Percentiles rank a stretch among this genome's conserved stretches.
Evolutionary conservation across 2,329 filamentous ascomycete genomes (phyloP).

Genomic region (Ophiosphaerella herpotricha): DNA sequence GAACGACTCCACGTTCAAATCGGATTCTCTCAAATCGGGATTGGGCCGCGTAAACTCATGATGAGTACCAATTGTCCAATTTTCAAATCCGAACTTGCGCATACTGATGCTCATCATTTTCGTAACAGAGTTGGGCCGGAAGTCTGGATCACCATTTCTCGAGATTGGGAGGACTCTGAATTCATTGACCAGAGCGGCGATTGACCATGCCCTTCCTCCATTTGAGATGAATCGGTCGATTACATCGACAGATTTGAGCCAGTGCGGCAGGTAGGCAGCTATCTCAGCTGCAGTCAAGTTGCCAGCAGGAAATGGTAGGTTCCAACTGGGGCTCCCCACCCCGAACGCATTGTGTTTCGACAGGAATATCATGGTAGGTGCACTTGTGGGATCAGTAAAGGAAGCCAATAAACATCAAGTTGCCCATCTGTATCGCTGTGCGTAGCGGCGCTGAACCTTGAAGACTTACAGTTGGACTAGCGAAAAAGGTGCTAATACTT

Average conservation of each 20-base stretch:
- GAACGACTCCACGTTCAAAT: slow-evolving; percentile 24
- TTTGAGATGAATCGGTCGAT: slow-evolving; percentile 28
- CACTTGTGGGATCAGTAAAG: no score
- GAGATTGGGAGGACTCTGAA: slow-evolving; percentile 10
- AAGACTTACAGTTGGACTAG: neutral
- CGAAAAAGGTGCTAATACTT: no score
- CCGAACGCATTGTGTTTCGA: slow-evolving; percentile 29
- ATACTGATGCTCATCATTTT: slow-evolving; percentile 31
- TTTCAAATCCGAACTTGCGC: slow-evolving; percentile 14
- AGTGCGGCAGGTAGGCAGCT: slow-evolving; percentile 29
- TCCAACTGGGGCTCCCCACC: slow-evolving; percentile 19
- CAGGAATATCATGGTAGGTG: no score
- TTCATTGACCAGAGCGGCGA: slow-evolving; percentile 21
- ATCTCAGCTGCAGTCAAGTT: slow-evolving; percentile 35
- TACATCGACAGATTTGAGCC: slow-evolving; percentile 31
- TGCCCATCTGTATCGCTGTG: no score
- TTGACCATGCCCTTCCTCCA: slow-evolving; percentile 14
- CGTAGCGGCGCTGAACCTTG: no score
- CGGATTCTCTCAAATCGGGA: slow-evolving; percentile 7
- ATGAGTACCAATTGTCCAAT: slow-evolving; percentile 21
- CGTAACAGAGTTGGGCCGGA: slow-evolving; percentile 15
- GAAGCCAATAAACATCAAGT: no score
- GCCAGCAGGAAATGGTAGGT: slow-evolving; percentile 26
- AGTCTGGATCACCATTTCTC: neutral
- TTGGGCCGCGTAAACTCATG: neutral